Evolutionary conservation across 257 asterid species (phyloP), one percentile per base, ranked within the genome.

Genomic region (Nicotiana sylvestris): DNA sequence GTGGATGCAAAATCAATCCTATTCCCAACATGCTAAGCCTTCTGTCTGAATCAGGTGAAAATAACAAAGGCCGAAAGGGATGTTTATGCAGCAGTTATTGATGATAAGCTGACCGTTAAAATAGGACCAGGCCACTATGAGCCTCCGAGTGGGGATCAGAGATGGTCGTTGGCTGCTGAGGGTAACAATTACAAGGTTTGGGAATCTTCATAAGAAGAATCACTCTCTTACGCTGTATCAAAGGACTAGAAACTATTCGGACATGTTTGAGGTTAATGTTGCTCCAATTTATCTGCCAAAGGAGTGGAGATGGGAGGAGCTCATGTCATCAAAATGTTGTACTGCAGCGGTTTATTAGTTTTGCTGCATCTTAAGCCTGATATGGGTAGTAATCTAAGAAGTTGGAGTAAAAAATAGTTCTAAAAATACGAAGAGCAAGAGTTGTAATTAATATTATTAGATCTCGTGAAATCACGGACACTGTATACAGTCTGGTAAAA

Each of bases 111-210:
- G 84, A 92, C 95, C 2, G 83, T 95, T 94, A 95, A 95, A 89
- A 94, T 95, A 37, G 99, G 99, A 84, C 98, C 98, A 64, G 99
- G 98, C 70, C 84, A 92, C 82, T 94, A 85, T 68, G 97, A 95
- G 83, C 97, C 99, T 60, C 68, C 92, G 66, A 78, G 58, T 51
- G 91, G 85, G 29, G 16, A 83, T 4, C 81, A 81, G 67, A 92
- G 83, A 35, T 95, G 99, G 99, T 91, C 92, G 46, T 27, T 90
- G 57, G 94, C 89, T 70, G 49, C 82, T 56, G 98, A 96, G 83
- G 97, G 99, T 64, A 82, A 81, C 32, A 88, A 94, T 87, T 95
- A 94, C 88, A 89, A 90, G 92, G 89, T 94, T 77, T 95, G 99
- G 99, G 97, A 90, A 88, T 72, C 85, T 81, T 84, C 90, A 53